phyloP scores from a whole-genome alignment of 208 protist genomes.

The Trypanosomatidae sp. region DNA sequence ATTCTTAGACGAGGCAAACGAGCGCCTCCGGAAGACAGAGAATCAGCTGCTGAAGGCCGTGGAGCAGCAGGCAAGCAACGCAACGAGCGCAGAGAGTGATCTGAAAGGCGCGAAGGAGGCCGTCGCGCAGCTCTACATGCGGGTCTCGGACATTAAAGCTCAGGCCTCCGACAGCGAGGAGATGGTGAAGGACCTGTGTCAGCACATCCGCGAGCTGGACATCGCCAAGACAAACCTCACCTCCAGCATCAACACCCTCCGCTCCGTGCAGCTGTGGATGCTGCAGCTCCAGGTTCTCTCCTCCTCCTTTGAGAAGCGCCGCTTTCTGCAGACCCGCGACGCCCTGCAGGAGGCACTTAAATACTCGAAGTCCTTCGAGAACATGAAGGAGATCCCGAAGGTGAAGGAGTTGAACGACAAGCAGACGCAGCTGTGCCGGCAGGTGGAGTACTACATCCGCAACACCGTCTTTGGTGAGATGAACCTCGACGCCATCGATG shows the following conservation, averaged over 20 bases:
- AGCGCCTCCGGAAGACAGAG: constrained; percentile 86
- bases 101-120: constrained; percentile 82
- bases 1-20: constrained; percentile 80
- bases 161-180: constrained; percentile 93
- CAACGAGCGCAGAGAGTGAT: constrained; percentile 71
- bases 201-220: constrained; percentile 94
- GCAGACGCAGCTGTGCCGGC: constrained; percentile 71
- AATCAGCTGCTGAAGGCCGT: constrained; percentile 90
- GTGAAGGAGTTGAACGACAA: constrained; percentile 89
- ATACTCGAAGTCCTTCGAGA: constrained; percentile 85
- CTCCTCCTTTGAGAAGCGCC: constrained; percentile 69
- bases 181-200: constrained; percentile 93
- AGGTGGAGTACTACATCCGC: constrained; percentile 85
- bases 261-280: constrained; percentile 93
- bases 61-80: constrained; percentile 85
- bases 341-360: constrained; percentile 83
- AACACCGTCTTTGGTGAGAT: constrained; percentile 83
- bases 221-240: constrained; percentile 95
- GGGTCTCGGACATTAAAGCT: constrained; percentile 89
- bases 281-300: constrained; percentile 86
- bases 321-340: constrained; percentile 83
- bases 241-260: constrained; percentile 90
- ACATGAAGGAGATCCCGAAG: constrained; percentile 82
- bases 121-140: constrained; percentile 86
- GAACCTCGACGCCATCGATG: constrained; percentile 64